Conservation (phyloP, 192 early-diverging fungal species). For the Anaeromyces robustus region DNA sequence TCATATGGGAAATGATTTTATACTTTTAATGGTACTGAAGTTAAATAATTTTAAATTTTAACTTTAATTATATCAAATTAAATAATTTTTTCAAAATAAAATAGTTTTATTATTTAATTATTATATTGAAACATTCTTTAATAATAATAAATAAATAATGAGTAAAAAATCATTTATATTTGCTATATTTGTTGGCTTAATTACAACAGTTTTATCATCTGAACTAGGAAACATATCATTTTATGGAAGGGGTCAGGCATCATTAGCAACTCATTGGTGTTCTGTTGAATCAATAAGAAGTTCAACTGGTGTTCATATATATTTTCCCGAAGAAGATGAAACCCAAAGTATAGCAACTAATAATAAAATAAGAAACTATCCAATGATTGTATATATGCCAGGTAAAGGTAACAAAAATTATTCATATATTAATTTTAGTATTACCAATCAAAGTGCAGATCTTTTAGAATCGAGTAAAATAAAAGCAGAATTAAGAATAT, state of each 20-base stretch:
- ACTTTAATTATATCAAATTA: too few species aligned
- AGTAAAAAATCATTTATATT: too few species aligned
- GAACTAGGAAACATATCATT: not conserved
- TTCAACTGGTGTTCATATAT: not conserved
- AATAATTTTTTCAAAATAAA: too few species aligned
- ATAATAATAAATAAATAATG: too few species aligned
- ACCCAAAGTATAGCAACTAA: not conserved
- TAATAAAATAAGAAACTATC: not conserved
- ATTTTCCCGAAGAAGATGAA: not conserved
- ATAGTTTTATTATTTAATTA: too few species aligned
- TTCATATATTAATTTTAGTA: not conserved
- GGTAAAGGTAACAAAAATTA: not conserved
- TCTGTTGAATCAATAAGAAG: not conserved
- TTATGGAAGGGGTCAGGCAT: not conserved
- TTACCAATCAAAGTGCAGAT: not conserved
- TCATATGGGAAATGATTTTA: too few species aligned
- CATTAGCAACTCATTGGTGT: not conserved
- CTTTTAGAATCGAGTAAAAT: not conserved
- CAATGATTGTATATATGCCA: not conserved
- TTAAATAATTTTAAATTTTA: too few species aligned
- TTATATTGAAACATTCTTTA: too few species aligned
- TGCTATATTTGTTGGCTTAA: too few species aligned
- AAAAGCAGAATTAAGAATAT: not conserved
- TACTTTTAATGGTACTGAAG: too few species aligned
- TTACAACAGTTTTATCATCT: not conserved